Base-by-base conservation (phyloP, 1,284 basidiomycete species). In the Heimioporus punctisporus region DNA sequence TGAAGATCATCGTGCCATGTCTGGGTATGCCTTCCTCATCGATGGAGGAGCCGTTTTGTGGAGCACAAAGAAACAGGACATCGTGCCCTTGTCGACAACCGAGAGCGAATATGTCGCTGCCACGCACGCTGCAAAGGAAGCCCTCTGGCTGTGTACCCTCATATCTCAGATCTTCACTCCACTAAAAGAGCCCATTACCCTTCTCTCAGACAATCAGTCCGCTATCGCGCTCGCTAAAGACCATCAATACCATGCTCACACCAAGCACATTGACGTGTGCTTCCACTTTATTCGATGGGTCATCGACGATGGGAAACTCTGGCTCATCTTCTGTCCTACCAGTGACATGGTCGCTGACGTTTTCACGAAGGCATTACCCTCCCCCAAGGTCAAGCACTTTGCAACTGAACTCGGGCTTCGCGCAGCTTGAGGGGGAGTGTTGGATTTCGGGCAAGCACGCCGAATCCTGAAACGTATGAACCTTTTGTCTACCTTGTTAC, bases 31-130 rank as follows among this genome's bases (percentile, higher is more conserved):
- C 0, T 74, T 76, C 44, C n/a, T n/a, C n/a, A n/a, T n/a, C n/a
- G n/a, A n/a, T n/a, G n/a, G n/a, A n/a, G n/a, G n/a, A n/a, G n/a
- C 37, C 5, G 51, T 78, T 7, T 69, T 61, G 0, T 79, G 75
- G 74, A 54, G 51, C 26, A 60, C 70, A 9, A 73, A 73, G 52
- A 59, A 64, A 10, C 77, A 80, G 14, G 52, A 54, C 2, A 41
- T 55, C 21, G 58, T 71, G 0, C 62, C 64, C 0, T 43, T 60
- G 0, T 72, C 64, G 0, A 69, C 59, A 0, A 65, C 59, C 0
- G 68, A 74, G 46, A 65, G 64, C 2, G 62, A 74, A 24, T 74
- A 73, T 45, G 58, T 74, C 4, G 63, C 66, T 1, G 53, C 64
- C 0, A 62, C 56, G 2, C 55, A 70, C 34, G 55, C 65, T 6